Base-by-base conservation (phyloP, 1,284 basidiomycete species). In the Sparassis latifolia region DNA sequence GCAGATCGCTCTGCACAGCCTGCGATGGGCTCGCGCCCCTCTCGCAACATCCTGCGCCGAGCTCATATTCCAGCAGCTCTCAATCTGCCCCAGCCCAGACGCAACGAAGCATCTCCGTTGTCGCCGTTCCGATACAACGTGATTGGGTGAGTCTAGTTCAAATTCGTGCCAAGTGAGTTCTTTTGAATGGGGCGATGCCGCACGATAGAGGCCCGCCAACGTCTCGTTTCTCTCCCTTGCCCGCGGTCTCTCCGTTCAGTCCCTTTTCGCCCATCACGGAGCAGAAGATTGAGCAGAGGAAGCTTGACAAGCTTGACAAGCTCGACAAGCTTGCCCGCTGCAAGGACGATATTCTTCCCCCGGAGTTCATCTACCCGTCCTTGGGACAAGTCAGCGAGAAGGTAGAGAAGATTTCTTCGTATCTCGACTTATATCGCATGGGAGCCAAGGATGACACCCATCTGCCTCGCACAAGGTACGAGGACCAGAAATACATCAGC, bases 361-460 rank as follows among this genome's bases (percentile, higher is more conserved):
- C 52, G 38, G 63, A 65, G 51, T 44, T 62, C 46, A 49, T 59
- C 2, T 55, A 57, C 40, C 61, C 63, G 0, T 60, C 63, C 1
- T 44, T 62, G 30, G 58, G 55, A 2, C 58, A 62, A 42, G 50
- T 59, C 2, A 51, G 51, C 33, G 48, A 55, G 28, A 50, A 56
- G 41, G 58, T 57, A 20, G 50, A 58, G 7, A 50, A 50, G 41
- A 52, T 64, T 44, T 57, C 56, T 7, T 58, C 60, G 4, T 66
- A 59, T 57, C 62, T 64, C 28, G 65, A 66, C 49, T 53, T 64
- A 7, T 66, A 66, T 56, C 62, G 59, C 51, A 48, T 58, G 33
- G 54, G 52, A 33, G 45, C 52, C 10, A 12, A 28, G 9, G 59
- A 56, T 40, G 54, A 60, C 40, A 44, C 20, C 10, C 12, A 42